Percentiles rank a stretch among this genome's conserved stretches.
These are phyloP conservation scores for Kwoniella bestiolae DNA, from an alignment of 768 basidiomycete species.

Conservation along the genomic window DNA sequence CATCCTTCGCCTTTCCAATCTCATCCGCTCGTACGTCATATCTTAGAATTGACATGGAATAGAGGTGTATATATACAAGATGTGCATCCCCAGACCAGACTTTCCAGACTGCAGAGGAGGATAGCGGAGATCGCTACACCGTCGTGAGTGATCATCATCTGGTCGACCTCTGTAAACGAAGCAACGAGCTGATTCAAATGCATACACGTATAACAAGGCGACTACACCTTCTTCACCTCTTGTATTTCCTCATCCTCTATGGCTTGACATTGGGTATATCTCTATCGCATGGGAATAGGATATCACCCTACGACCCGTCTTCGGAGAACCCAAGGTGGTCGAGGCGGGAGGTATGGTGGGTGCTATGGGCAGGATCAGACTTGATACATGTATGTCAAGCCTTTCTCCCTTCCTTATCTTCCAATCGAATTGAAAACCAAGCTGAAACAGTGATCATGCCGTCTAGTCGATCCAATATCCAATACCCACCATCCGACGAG, in stretches of 20 bases:
- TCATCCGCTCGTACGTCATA: conserved; percentile 26
- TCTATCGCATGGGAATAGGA: conserved; percentile 21
- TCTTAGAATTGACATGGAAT: conserved; percentile 20
- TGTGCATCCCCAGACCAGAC: background rate
- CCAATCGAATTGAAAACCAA: background rate
- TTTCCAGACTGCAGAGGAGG: background rate
- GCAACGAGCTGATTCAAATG: background rate
- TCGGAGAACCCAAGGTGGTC: too few species aligned
- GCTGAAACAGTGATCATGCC: too few species aligned
- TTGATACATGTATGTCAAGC: conserved; percentile 11
- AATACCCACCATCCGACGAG: background rate
- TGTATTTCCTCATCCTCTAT: conserved; percentile 28
- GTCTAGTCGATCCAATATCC: conserved; percentile 8
- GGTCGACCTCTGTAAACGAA: background rate
- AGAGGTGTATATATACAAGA: background rate
- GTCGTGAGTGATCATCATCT: conserved; percentile 1
- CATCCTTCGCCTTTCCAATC: conserved; percentile 28
- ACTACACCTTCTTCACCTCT: conserved; percentile 27
- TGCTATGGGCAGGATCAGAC: conserved; percentile 10
- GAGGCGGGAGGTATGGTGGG: conserved; percentile 21
- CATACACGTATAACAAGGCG: conserved; percentile 14
- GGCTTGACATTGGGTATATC: conserved; percentile 25
- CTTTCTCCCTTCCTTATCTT: background rate
- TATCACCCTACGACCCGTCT: conserved; percentile 19
- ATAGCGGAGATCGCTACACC: background rate